phyloP scores from a whole-genome alignment of 768 basidiomycete genomes.

The Serendipita sp. region DNA sequence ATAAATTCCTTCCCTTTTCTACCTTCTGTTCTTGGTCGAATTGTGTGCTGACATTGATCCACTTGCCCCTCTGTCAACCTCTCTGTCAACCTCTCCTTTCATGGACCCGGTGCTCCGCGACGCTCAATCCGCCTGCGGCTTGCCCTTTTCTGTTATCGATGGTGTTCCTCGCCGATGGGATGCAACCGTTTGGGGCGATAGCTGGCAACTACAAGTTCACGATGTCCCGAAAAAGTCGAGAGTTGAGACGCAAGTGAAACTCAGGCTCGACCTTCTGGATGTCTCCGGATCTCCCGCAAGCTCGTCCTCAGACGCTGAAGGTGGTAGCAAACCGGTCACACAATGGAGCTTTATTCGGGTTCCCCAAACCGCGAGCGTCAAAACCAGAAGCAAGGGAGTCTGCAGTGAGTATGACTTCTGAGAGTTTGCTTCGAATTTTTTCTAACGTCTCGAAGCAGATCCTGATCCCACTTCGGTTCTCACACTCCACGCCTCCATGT shows the following conservation, averaged over 20 bases:
- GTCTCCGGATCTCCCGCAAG: neutral
- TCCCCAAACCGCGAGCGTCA: neutral
- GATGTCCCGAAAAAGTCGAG: neutral
- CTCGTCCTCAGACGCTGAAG: neutral
- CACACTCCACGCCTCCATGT: neutral
- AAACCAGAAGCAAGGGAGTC: neutral
- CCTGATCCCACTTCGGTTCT: neutral
- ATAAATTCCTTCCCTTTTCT: too few species aligned
- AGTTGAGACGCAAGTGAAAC: slow-evolving; percentile 2
- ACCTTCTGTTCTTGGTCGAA: neutral
- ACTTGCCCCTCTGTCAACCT: neutral
- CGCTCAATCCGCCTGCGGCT: neutral
- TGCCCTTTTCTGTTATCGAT: neutral
- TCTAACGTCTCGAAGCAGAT: neutral
- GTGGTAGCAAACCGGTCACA: neutral
- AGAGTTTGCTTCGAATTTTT: neutral
- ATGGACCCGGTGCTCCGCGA: neutral
- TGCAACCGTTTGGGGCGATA: neutral
- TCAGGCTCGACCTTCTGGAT: neutral
- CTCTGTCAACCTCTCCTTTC: neutral
- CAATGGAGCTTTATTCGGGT: neutral
- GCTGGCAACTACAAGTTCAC: neutral
- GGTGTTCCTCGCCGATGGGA: neutral
- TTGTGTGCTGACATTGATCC: neutral
- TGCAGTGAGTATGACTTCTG: neutral